A percentile compares a stretch with the other conserved stretches of the same genome.
Conservation (phyloP, 208 protist genomes). For the Trypanosoma mega region DNA sequence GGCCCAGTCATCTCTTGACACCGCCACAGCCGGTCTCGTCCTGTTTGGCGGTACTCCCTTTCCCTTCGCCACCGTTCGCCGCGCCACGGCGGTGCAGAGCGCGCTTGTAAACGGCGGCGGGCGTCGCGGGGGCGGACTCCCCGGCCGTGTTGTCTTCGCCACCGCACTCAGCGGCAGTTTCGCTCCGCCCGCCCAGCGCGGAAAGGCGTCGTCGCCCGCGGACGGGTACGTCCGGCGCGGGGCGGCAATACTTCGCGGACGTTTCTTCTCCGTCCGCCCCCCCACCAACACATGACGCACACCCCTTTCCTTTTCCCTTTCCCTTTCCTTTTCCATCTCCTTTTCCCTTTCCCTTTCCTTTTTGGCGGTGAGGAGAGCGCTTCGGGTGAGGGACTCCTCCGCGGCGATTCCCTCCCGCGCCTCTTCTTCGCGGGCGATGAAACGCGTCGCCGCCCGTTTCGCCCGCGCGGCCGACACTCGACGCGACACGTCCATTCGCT, state of each 20-base stretch:
- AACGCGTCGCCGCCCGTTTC: background rate
- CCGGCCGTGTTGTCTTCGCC: background rate
- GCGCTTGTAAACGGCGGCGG: conserved; percentile 6
- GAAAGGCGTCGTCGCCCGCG: conserved; percentile 9
- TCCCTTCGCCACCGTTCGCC: background rate
- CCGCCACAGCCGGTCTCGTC: conserved; percentile 22
- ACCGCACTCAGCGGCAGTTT: conserved; percentile 20
- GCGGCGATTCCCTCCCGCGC: background rate
- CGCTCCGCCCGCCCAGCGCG: conserved; percentile 2
- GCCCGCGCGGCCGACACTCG: background rate
- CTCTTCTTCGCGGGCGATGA: background rate
- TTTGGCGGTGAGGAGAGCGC: background rate
- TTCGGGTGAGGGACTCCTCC: background rate
- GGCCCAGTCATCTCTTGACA: conserved; percentile 19
- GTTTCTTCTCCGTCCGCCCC: conserved; percentile 26
- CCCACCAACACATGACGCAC: background rate
- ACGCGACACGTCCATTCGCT: conserved; percentile 12
- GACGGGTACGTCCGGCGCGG: conserved; percentile 17
- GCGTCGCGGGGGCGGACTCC: background rate
- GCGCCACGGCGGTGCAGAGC: conserved; percentile 8
- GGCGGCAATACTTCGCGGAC: conserved; percentile 1
- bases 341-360: background rate
- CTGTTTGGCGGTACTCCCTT: background rate
- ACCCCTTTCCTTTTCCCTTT: conserved; percentile 2
- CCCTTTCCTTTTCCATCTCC: conserved; percentile 1